These are phyloP conservation scores for Setomelanomma holmii DNA, from an alignment of 2,329 filamentous ascomycete genomes.

Conservation along the genomic window DNA sequence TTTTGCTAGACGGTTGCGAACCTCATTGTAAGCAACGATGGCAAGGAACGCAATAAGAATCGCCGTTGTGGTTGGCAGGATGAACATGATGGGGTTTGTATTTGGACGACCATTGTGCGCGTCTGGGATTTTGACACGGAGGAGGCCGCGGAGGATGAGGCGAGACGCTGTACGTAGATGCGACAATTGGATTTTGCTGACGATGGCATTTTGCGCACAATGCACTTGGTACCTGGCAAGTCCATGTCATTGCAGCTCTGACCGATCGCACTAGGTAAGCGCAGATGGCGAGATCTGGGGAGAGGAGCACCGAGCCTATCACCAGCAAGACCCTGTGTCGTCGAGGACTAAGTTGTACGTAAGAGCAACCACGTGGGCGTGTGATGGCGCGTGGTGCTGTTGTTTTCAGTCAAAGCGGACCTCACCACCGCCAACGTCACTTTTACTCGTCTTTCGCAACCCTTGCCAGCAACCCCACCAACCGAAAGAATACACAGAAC, in stretches of 20 bases:
- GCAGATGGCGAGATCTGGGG: conserved; percentile 4
- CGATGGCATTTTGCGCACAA: conserved; percentile 7
- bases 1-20: conserved; percentile 22
- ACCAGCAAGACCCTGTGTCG: background rate
- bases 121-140: background rate
- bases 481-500: background rate
- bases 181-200: conserved; percentile 8
- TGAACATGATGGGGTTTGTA: conserved; percentile 19
- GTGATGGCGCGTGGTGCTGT: background rate
- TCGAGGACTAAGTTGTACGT: background rate
- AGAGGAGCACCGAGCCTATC: background rate
- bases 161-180: background rate
- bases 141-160: background rate
- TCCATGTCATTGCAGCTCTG: conserved; percentile 3
- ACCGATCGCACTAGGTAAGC: background rate
- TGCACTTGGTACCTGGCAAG: conserved; percentile 5
- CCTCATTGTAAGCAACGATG: conserved; percentile 21
- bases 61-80: conserved; percentile 28
- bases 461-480: background rate
- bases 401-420: background rate
- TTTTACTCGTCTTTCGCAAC: conserved; percentile 10
- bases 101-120: background rate
- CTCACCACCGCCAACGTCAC: conserved; percentile 22
- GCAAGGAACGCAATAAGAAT: conserved; percentile 29
- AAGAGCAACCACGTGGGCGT: background rate